Conservation (phyloP, 768 basidiomycete species). For the Auricularia cornea region DNA sequence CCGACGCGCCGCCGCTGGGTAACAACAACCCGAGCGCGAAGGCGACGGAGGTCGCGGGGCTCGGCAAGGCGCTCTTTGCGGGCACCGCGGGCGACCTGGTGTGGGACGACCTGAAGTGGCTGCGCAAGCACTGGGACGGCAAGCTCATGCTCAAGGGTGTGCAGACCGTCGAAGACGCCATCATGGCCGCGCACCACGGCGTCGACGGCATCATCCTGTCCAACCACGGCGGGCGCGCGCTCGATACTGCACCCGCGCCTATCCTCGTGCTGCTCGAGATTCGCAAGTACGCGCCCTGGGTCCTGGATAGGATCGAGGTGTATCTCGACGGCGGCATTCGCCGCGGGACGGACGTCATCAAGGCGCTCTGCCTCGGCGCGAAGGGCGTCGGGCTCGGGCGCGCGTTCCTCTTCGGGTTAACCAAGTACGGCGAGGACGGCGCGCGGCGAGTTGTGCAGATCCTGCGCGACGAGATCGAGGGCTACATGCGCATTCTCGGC, state of each 20-base stretch:
- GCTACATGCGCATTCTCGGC: constrained; percentile 70
- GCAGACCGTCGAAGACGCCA: constrained; percentile 59
- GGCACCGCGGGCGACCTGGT: constrained; percentile 57
- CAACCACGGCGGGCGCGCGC: constrained; percentile 73
- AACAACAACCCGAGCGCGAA: constrained; percentile 14
- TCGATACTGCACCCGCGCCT: constrained; percentile 22
- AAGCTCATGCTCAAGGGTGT: constrained; percentile 40
- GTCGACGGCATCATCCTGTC: constrained; percentile 83
- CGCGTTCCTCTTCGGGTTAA: constrained; percentile 65
- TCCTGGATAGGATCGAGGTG: constrained; percentile 69
- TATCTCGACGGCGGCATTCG: constrained; percentile 82
- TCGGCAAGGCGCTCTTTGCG: constrained; percentile 8
- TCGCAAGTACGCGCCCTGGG: constrained; percentile 62
- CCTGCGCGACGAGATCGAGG: constrained; percentile 67
- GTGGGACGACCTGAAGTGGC: constrained; percentile 55
- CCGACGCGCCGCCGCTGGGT: neutral
- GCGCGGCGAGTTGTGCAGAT: constrained; percentile 25
- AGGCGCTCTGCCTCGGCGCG: constrained; percentile 85
- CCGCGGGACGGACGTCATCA: constrained; percentile 83
- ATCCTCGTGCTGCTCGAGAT: constrained; percentile 61
- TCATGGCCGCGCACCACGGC: constrained; percentile 74
- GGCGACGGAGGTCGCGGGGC: constrained; percentile 4
- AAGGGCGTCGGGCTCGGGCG: constrained; percentile 80
- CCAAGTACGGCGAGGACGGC: constrained; percentile 25
- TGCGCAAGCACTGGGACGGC: constrained; percentile 29